Conservation (phyloP, 2,329 filamentous ascomycete genomes). For the Penicillium brevicompactum region DNA sequence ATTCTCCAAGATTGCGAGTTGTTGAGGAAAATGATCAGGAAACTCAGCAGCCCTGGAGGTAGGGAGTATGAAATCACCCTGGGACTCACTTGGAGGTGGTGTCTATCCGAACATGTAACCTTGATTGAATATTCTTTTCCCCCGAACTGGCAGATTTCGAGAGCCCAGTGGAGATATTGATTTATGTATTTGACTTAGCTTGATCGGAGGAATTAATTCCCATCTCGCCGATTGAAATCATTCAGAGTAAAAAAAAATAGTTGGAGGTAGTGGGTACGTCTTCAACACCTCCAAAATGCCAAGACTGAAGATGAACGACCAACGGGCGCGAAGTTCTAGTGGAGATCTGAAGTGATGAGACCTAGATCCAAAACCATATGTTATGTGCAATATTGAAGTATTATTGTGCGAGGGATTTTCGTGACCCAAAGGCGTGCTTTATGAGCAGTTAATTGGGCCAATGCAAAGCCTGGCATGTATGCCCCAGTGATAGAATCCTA, state of each 20-base stretch:
- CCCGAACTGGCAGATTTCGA: no score
- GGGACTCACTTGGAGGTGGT: no score
- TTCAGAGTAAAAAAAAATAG: neutral
- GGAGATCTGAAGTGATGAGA: no score
- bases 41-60: neutral
- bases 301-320: neutral
- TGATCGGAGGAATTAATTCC: neutral
- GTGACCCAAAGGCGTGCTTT: neutral
- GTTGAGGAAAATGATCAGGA: neutral
- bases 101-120: no score
- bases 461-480: neutral
- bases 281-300: neutral
- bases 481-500: conserved; percentile 7
- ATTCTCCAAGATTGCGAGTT: neutral
- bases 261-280: neutral
- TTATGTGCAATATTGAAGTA: neutral
- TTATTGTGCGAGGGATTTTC: neutral
- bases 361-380: no score
- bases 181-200: no score
- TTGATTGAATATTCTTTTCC: no score
- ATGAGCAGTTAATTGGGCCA: neutral
- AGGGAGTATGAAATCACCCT: neutral
- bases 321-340: neutral
- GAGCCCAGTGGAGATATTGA: no score
- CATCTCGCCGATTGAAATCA: neutral